Percentiles rank a stretch among this genome's conserved stretches.
These are phyloP conservation scores for Dissoconium aciculare DNA, from an alignment of 2,329 filamentous ascomycete genomes.

Conservation along the genomic window DNA sequence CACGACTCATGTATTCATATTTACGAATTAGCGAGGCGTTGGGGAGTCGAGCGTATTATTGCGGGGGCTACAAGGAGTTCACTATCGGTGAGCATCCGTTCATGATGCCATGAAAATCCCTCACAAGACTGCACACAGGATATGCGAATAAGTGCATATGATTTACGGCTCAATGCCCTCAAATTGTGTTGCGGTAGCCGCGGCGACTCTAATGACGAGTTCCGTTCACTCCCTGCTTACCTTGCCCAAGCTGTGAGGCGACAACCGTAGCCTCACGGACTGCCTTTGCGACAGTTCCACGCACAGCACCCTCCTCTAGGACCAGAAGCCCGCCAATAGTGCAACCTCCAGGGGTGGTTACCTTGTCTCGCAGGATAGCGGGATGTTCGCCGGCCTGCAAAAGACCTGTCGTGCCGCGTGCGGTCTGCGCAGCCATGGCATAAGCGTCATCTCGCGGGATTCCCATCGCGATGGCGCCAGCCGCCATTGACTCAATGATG, in stretches of 20 bases:
- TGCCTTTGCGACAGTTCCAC: slow-evolving; percentile 51
- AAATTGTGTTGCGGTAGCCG: no score
- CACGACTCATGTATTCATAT: background rate
- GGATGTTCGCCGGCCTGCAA: slow-evolving; percentile 59
- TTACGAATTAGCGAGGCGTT: slow-evolving; percentile 6
- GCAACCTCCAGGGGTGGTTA: slow-evolving; percentile 63
- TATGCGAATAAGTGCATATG: no score
- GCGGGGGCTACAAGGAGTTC: no score
- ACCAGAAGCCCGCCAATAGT: slow-evolving; percentile 61
- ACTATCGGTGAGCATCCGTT: no score
- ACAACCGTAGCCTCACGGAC: slow-evolving; percentile 57
- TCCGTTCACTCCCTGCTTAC: background rate
- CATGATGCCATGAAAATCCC: no score
- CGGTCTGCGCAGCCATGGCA: slow-evolving; percentile 64
- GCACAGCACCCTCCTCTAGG: slow-evolving; percentile 56
- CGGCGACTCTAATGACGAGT: no score
- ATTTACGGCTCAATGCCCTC: no score
- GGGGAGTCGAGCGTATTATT: no score
- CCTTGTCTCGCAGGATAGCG: slow-evolving; percentile 57
- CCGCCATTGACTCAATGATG: slow-evolving; percentile 59
- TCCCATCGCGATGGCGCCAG: slow-evolving; percentile 67
- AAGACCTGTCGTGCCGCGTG: slow-evolving; percentile 56
- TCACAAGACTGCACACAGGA: no score
- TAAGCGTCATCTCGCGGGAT: slow-evolving; percentile 57
- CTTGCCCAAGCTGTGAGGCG: slow-evolving; percentile 45